Evolutionary conservation across 208 protist genomes (phyloP).

Genomic region (Strigomonas culicis): DNA sequence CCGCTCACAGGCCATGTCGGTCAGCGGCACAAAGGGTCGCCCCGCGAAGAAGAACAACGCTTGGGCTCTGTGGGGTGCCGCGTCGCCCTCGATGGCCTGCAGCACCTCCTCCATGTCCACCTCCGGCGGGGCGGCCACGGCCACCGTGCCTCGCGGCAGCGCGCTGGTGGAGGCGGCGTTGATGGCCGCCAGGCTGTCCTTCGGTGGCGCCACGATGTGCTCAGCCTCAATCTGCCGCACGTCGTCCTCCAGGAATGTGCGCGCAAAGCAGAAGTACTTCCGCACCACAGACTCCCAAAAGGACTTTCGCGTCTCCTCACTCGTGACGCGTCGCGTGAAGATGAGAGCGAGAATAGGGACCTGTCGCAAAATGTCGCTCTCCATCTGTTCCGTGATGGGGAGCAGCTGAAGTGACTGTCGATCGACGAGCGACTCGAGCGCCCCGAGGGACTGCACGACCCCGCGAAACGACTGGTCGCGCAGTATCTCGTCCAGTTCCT

Average conservation of each 20-base stretch:
- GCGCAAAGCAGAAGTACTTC: constrained; percentile 84
- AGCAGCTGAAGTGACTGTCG: constrained; percentile 52
- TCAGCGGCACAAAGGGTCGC: background rate
- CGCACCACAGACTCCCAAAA: constrained; percentile 84
- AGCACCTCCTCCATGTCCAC: constrained; percentile 18
- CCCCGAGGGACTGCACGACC: constrained; percentile 66
- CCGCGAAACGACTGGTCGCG: constrained; percentile 57
- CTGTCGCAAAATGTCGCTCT: constrained; percentile 78
- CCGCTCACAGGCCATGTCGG: background rate
- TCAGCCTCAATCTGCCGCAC: constrained; percentile 34
- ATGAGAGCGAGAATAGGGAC: constrained; percentile 69
- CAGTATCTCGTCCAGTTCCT: constrained; percentile 39
- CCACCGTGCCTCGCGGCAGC: constrained; percentile 32
- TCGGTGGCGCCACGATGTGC: background rate
- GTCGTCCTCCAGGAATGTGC: constrained; percentile 79
- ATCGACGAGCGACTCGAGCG: constrained; percentile 74
- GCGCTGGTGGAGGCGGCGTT: constrained; percentile 52
- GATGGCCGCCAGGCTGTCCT: constrained; percentile 27
- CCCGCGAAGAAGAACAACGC: constrained; percentile 19
- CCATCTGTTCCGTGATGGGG: constrained; percentile 77
- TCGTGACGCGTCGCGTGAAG: constrained; percentile 50
- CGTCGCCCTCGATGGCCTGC: constrained; percentile 9
- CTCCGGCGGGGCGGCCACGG: background rate
- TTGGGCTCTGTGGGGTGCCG: background rate
- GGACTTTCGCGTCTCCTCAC: constrained; percentile 42